Conservation (phyloP, 2,329 filamentous ascomycete genomes). For the Colletotrichum sp. region DNA sequence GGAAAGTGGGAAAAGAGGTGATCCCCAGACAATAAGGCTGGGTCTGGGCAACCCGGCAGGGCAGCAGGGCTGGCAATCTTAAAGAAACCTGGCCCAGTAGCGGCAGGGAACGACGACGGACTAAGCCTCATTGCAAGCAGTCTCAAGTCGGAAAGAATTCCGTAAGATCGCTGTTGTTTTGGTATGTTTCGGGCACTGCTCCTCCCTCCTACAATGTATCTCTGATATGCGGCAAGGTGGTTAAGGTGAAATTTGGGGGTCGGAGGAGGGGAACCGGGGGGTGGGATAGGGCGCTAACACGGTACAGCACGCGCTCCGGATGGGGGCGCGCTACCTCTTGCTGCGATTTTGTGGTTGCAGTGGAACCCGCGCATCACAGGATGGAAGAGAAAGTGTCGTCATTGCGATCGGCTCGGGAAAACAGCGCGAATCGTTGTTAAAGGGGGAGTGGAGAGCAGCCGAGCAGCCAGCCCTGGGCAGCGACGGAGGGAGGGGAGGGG, state of each 20-base stretch:
- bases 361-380: neutral
- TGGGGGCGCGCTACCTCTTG: neutral
- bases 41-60: neutral
- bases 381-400: neutral
- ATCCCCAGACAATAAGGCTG: neutral
- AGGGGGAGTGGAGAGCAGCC: neutral
- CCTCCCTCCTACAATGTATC: neutral
- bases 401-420: constrained; percentile 20
- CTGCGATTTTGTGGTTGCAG: neutral
- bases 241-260: neutral
- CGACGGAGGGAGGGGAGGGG: neutral
- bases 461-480: neutral
- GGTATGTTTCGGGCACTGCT: neutral
- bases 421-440: neutral
- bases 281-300: neutral
- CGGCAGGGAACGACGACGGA: neutral
- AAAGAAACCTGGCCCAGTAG: neutral
- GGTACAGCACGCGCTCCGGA: neutral
- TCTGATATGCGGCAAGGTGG: neutral
- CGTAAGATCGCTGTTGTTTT: neutral
- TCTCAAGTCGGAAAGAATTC: neutral
- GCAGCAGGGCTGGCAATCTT: neutral
- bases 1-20: neutral
- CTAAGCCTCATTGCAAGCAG: neutral
- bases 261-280: neutral